These are phyloP conservation scores for Melampsora occidentalis DNA, from an alignment of 1,284 basidiomycete genomes.

Conservation along the genomic window DNA sequence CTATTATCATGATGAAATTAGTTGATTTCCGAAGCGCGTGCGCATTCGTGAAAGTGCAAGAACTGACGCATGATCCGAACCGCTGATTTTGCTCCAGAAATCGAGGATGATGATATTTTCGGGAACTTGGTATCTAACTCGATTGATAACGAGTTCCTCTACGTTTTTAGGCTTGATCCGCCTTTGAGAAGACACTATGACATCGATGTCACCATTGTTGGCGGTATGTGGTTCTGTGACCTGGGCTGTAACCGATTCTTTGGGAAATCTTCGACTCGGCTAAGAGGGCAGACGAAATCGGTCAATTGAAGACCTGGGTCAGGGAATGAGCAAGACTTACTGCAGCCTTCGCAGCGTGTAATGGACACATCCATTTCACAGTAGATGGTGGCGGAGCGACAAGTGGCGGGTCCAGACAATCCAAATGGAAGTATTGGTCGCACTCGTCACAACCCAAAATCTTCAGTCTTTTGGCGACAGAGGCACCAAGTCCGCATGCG, in stretches of 20 bases:
- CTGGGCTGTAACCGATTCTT: conserved; percentile 13
- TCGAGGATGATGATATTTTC: conserved; percentile 41
- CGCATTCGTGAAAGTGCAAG: not conserved
- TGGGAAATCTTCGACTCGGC: conserved; percentile 18
- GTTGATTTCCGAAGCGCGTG: not conserved
- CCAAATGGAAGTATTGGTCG: conserved; percentile 35
- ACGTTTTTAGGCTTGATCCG: conserved; percentile 25
- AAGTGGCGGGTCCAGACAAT: conserved; percentile 39
- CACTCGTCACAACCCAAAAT: conserved; percentile 37
- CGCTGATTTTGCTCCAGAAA: conserved; percentile 37
- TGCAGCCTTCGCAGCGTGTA: conserved; percentile 21
- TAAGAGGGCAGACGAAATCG: not conserved
- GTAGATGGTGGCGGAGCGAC: conserved; percentile 19
- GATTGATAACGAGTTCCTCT: conserved; percentile 29
- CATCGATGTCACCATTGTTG: conserved; percentile 37
- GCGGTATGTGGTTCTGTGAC: conserved; percentile 32
- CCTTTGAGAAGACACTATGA: conserved; percentile 26
- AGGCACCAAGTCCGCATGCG: conserved; percentile 26
- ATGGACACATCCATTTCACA: conserved; percentile 38
- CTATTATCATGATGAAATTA: not conserved
- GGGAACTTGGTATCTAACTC: conserved; percentile 40
- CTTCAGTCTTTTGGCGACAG: conserved; percentile 14
- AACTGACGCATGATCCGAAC: conserved; percentile 14
- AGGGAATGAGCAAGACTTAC: conserved; percentile 6
- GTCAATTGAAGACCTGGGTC: not conserved